These are phyloP conservation scores for Solanum acaule DNA, from an alignment of 257 asterid genomes.

Conservation along the genomic window DNA sequence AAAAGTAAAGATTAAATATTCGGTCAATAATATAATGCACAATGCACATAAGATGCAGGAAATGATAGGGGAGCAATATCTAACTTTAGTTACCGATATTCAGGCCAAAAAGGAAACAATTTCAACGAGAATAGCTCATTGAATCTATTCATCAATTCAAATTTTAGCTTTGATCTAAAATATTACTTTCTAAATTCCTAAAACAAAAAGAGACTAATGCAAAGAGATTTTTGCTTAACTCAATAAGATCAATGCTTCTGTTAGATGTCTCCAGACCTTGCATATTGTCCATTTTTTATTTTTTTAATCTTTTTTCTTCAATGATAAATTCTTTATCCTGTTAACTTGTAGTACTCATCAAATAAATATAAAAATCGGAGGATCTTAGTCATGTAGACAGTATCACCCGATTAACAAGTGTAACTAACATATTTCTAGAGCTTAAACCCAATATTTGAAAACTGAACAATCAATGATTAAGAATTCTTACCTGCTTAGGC, in stretches of 20 bases:
- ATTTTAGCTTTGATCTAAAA: not conserved
- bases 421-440: not conserved
- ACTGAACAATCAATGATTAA: not conserved
- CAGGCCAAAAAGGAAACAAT: not conserved
- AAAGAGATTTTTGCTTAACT: not conserved
- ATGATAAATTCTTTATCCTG: not conserved
- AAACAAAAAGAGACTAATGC: not conserved
- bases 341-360: not conserved
- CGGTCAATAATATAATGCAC: not conserved
- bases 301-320: not conserved
- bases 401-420: not conserved
- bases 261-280: not conserved
- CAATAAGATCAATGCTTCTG: not conserved
- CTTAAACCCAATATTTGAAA: not conserved
- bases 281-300: not conserved
- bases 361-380: not conserved
- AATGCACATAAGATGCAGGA: not conserved
- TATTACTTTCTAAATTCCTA: not conserved
- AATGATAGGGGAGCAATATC: not conserved
- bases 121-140: not conserved
- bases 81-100: not conserved
- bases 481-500: slow-evolving; percentile 65
- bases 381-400: not conserved
- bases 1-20: not conserved
- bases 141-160: not conserved